Evolutionary conservation across 2,329 filamentous ascomycete species (phyloP).

Genomic region (Geoglossum cookeanum): DNA sequence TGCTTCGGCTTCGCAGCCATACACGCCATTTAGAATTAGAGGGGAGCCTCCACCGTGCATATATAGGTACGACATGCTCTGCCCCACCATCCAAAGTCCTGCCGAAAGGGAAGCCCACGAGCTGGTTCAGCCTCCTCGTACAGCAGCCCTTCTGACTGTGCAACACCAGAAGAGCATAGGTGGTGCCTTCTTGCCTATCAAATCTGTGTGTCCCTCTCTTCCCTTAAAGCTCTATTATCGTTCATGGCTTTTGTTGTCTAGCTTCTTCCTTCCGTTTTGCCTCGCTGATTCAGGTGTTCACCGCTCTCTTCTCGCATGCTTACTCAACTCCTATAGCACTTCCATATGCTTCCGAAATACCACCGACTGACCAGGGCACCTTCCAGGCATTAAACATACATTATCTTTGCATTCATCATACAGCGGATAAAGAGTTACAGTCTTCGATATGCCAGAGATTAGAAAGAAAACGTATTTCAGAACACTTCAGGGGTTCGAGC

Average conservation of each 20-base stretch:
- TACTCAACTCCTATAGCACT: background rate
- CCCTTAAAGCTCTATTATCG: background rate
- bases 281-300: background rate
- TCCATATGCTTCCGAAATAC: background rate
- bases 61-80: background rate
- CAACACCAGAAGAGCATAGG: background rate
- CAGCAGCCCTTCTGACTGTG: background rate
- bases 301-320: background rate
- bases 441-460: background rate
- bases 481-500: slow-evolving; percentile 66
- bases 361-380: background rate
- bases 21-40: background rate
- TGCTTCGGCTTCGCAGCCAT: background rate
- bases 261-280: background rate
- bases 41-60: background rate
- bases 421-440: background rate
- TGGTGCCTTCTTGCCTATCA: background rate
- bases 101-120: background rate
- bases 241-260: background rate
- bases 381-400: background rate
- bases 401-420: background rate
- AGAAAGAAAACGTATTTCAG: slow-evolving; percentile 45
- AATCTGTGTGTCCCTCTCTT: background rate
- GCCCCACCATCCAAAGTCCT: background rate
- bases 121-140: background rate